These are phyloP conservation scores for Rhizopus stolonifer DNA, from an alignment of 371 early-diverging fungal species.

Conservation along the genomic window DNA sequence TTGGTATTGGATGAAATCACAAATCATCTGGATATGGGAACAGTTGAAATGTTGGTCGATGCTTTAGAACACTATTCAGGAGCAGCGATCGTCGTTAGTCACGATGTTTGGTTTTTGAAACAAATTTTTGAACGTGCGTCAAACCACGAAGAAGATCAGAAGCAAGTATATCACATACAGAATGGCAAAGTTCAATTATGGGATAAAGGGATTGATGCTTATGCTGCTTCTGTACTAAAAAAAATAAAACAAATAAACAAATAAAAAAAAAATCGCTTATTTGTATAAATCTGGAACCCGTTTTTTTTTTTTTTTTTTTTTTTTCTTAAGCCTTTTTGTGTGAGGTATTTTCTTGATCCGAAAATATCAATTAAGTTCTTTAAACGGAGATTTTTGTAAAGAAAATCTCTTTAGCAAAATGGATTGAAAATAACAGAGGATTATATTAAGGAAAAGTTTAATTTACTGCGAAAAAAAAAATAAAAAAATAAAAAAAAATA, in stretches of 20 bases:
- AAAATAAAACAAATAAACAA: constrained; percentile 19
- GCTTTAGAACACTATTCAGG: constrained; percentile 62
- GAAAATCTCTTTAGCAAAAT: no score
- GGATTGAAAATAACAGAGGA: no score
- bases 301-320: no score
- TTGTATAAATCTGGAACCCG: no score
- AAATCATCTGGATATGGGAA: constrained; percentile 80
- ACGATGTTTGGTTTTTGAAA: constrained; percentile 75
- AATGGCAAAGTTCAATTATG: constrained; percentile 37
- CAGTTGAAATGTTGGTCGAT: constrained; percentile 63
- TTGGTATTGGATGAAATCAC: constrained; percentile 85
- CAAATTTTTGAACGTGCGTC: constrained; percentile 52
- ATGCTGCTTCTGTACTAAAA: constrained; percentile 36
- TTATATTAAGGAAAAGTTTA: no score
- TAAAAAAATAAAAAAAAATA: no score
- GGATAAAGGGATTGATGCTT: constrained; percentile 49
- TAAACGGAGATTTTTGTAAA: no score
- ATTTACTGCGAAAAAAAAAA: no score
- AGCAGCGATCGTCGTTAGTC: constrained; percentile 67
- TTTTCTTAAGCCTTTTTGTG: not conserved
- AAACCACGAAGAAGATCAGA: constrained; percentile 27
- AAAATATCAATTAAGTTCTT: no score
- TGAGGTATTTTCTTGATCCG: not conserved
- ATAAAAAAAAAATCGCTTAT: no score
- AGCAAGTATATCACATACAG: constrained; percentile 31